Conservation (phyloP, 257 asterid genomes). For the Plantago ovata region DNA sequence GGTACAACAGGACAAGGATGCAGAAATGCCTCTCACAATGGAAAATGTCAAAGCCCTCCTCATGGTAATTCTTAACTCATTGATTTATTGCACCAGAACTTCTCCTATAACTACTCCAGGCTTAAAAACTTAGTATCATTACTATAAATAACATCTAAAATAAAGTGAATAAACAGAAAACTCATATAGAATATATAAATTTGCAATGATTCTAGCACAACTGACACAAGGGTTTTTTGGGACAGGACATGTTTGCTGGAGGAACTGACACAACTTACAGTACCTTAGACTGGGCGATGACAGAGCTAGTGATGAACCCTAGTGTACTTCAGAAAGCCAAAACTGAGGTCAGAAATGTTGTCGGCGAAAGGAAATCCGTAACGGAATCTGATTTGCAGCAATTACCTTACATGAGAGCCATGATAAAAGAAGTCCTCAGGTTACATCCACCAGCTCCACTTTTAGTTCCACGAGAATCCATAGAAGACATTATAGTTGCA, state of each 20-base stretch:
- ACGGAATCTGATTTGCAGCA: conserved; percentile 39
- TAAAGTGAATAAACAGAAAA: no score
- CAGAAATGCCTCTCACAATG: conserved; percentile 45
- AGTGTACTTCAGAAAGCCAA: conserved; percentile 35
- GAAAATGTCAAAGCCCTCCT: conserved; percentile 65
- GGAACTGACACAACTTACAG: conserved; percentile 62
- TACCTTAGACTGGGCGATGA: conserved; percentile 58
- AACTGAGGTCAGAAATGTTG: conserved; percentile 39
- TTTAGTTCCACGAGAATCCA: conserved; percentile 53
- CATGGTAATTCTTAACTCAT: conserved; percentile 41
- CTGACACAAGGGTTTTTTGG: neutral
- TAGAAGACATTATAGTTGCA: conserved; percentile 28
- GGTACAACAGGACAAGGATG: conserved; percentile 22
- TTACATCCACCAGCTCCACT: conserved; percentile 56
- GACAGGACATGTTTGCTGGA: conserved; percentile 71
- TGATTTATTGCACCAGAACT: neutral
- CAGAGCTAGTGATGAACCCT: conserved; percentile 49
- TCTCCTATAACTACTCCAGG: neutral
- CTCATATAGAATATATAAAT: no score
- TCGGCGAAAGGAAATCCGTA: conserved; percentile 31
- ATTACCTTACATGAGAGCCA: conserved; percentile 42
- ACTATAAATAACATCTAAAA: no score
- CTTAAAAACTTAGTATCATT: no score
- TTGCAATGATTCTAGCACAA: no score
- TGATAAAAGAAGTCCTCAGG: conserved; percentile 47